Percentiles rank a stretch among this genome's conserved stretches.
These are phyloP conservation scores for Aegilops sharonensis DNA, from an alignment of 176 grass and related monocot genomes.

Conservation along the genomic window DNA sequence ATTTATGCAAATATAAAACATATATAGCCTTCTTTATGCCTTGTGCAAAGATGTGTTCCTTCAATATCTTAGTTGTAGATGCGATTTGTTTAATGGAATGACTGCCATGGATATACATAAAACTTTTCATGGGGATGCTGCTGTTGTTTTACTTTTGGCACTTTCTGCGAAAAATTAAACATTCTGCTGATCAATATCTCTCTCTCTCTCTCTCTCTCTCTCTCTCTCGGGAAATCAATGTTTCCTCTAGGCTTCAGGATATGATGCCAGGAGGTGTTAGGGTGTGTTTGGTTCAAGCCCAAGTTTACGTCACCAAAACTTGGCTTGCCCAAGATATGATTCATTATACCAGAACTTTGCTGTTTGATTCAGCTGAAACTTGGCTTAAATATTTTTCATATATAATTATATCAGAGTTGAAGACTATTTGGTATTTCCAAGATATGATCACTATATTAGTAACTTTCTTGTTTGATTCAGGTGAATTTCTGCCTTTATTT, in stretches of 20 bases:
- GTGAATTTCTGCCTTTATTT: neutral
- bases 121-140: too few species aligned
- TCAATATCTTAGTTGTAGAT: neutral
- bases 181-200: constrained; percentile 27
- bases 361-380: neutral
- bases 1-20: neutral
- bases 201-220: too few species aligned
- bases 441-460: neutral
- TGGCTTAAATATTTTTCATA: neutral
- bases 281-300: neutral
- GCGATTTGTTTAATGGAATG: neutral
- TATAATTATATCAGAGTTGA: neutral
- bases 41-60: neutral
- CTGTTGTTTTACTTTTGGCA: neutral
- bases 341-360: neutral
- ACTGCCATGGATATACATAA: neutral
- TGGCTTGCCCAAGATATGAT: neutral
- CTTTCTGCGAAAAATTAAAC: neutral
- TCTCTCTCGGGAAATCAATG: neutral
- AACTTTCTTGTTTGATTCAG: neutral
- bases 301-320: neutral
- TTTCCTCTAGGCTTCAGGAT: constrained; percentile 36
- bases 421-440: neutral
- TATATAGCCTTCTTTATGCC: neutral
- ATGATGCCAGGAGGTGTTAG: constrained; percentile 52